A percentile compares a stretch with the other conserved stretches of the same genome.
Evolutionary conservation across 2,329 filamentous ascomycete species (phyloP).

Genomic region (Ophiostoma tasmaniense): DNA sequence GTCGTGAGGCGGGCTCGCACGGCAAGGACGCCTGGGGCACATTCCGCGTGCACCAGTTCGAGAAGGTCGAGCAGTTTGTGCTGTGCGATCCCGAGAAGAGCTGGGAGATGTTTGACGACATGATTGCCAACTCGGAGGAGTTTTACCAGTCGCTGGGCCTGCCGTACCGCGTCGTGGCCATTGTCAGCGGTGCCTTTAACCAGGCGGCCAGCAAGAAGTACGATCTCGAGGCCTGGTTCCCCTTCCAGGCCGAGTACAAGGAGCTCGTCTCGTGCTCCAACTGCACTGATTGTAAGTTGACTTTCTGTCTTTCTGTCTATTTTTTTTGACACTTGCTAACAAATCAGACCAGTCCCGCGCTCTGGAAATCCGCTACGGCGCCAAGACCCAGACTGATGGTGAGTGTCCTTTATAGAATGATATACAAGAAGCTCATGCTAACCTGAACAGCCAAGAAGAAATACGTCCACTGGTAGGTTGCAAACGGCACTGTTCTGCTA

Average conservation of each 20-base stretch:
- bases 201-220: constrained; percentile 83
- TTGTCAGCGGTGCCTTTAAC: constrained; percentile 93
- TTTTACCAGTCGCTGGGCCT: constrained; percentile 88
- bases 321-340: background rate
- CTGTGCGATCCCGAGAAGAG: constrained; percentile 72
- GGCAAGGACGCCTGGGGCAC: constrained; percentile 81
- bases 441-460: constrained; percentile 55
- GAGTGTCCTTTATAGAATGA: constrained; percentile 21
- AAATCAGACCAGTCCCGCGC: constrained; percentile 71
- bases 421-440: background rate
- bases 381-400: constrained; percentile 70
- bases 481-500: background rate
- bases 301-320: background rate
- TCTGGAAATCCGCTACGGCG: constrained; percentile 83
- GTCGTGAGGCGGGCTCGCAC: constrained; percentile 88
- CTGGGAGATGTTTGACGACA: constrained; percentile 87
- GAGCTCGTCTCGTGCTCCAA: constrained; percentile 97
- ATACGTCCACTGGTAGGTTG: constrained; percentile 67
- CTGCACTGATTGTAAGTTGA: constrained; percentile 65
- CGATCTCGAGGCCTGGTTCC: constrained; percentile 90
- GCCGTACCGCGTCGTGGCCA: constrained; percentile 85
- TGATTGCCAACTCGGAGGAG: constrained; percentile 85
- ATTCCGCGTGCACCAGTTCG: constrained; percentile 96
- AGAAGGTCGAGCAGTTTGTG: constrained; percentile 43
- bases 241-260: constrained; percentile 95